Conservation (phyloP, 495 filamentous ascomycete genomes). For the Trichodelitschia bisporula region DNA sequence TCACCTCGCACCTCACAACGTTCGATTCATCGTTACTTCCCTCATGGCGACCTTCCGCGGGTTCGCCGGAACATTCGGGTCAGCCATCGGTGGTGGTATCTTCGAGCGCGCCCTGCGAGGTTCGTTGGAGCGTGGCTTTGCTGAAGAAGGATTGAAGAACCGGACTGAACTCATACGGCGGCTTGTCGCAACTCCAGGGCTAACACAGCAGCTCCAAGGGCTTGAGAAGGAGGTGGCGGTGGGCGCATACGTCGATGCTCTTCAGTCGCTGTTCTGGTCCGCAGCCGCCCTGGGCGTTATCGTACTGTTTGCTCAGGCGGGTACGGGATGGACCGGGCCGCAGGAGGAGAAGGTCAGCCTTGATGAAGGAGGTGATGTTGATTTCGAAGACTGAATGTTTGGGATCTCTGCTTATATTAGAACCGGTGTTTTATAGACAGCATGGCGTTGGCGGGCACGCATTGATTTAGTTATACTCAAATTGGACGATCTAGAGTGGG, state of each 20-base stretch:
- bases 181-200: constrained; percentile 42
- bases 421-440: no score
- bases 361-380: constrained; percentile 1
- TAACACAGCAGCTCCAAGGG: constrained; percentile 26
- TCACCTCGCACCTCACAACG: constrained; percentile 31
- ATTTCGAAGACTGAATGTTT: no score
- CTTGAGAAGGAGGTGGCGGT: constrained; percentile 35
- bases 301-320: constrained; percentile 35
- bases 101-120: constrained; percentile 36
- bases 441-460: no score
- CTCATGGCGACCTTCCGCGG: constrained; percentile 48
- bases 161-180: constrained; percentile 29
- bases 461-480: no score
- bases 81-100: constrained; percentile 49
- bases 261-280: constrained; percentile 31
- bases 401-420: no score
- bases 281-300: constrained; percentile 27
- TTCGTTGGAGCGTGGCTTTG: constrained; percentile 31
- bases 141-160: constrained; percentile 21
- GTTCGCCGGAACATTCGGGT: constrained; percentile 52
- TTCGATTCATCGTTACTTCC: constrained; percentile 46
- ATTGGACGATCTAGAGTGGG: no score
- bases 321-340: constrained; percentile 34
- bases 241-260: constrained; percentile 30
- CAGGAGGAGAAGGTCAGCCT: constrained; percentile 4